Evolutionary conservation across 1,284 basidiomycete species (phyloP), one percentile per base, ranked within the genome.

Genomic region (Phlebopus sp.): DNA sequence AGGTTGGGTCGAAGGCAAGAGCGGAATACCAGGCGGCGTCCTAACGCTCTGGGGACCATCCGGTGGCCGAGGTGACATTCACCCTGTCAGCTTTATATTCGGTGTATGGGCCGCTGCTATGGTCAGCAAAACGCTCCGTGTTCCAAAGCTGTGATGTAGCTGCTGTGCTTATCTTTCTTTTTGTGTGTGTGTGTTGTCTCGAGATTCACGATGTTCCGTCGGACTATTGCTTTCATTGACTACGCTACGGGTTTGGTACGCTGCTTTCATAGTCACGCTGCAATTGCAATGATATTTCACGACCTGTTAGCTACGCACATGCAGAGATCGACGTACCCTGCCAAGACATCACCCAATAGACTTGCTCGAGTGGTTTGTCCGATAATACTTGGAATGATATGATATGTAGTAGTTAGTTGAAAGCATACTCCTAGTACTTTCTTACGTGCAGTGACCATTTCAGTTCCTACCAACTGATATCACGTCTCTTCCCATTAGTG

Each of bases 111-210:
- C 89, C 7, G 87, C 92, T 17, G 88, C 90, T 44, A 97, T 97
- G 94, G 88, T 97, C 55, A 92, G 90, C 76, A 97, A 97, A 73
- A 97, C 94, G 18, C 73, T 97, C 47, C 80, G 81, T 47, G 81
- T 95, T 49, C 89, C 88, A n/a, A 91, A 91, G 68, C 64, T 75
- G 25, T 89, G 66, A 68, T n/a, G 37, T 29, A 32, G 37, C n/a
- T n/a, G 17, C 5, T 13, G 42, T 35, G 44, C n/a, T n/a, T n/a
- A 35, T 38, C 31, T 29, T 29, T 11, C 27, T 29, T 8, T 29
- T 8, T n/a, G n/a, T n/a, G n/a, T n/a, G n/a, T n/a, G n/a, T n/a
- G n/a, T n/a, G n/a, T n/a, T 29, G 2, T 29, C 10, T 29, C 27
- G 27, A 29, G 27, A 29, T 25, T n/a, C n/a, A 25, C 25, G 25